Base-by-base conservation (phyloP, 768 basidiomycete genomes). In the Lentinus tigrinus region DNA sequence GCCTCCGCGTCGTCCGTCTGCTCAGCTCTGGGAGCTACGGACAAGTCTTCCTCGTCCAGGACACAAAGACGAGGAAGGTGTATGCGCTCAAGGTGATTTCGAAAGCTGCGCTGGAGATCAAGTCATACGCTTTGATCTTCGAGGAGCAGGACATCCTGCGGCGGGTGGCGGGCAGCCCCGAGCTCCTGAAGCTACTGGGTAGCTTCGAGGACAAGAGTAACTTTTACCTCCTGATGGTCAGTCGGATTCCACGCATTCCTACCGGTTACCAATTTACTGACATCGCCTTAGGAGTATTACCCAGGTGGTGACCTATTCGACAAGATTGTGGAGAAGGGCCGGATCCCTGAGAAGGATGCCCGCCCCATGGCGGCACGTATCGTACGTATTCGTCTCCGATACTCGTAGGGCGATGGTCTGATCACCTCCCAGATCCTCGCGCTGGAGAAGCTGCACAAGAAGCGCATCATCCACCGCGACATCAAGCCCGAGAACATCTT, bases 91-190 rank as follows among this genome's bases (percentile, higher is more conserved):
- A 98, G 75, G 91, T 91, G 26, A 74, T 97, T 70, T 88, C 88
- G 73, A 98, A 98, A 77, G 88, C 88, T 48, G 97, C 96, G 96
- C 82, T 98, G 72, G 95, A 95, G 74, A 95, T 95, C 71, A 95
- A 98, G 69, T 4, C 50, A 28, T 34, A 50, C 11, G 1, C 52
- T 17, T 21, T 24, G 7, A 46, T 60, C 17, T 58, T 50, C 36
- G 34, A 56, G 14, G 62, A 63, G 55, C 58, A 63, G 39, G 36
- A 47, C 26, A 38, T 56, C 31, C 46, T 63, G 53, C 28, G 39
- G 54, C 28, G 43, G 56, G 17, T 52, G 21, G 57, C 50, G 39
- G 58, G 47, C 3, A 52, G 52, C 48, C 36, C 53, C 19, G 55
- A 42, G 28, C 52, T 58, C 47, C 21, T 43, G 9, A 17, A 21